Conservation (phyloP, 352 stramenopile genomes). For the Pythium brassicae region DNA sequence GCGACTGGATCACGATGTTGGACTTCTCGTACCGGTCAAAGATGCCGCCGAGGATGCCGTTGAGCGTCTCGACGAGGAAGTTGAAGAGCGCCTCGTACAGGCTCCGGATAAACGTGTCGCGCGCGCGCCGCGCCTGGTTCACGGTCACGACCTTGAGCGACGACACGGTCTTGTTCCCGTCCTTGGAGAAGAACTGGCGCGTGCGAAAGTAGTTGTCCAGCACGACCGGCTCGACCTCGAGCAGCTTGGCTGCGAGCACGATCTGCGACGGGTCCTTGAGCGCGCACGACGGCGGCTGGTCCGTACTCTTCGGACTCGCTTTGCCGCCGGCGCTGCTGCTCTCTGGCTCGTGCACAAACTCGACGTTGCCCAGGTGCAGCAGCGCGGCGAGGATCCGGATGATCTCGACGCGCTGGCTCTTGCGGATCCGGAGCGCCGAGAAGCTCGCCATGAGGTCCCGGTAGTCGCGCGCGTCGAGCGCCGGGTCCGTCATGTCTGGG, state of each 20-base stretch:
- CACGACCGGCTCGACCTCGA: slow-evolving; percentile 76
- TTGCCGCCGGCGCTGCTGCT: slow-evolving; percentile 1
- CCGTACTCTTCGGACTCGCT: slow-evolving; percentile 19
- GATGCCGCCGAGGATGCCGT: slow-evolving; percentile 74
- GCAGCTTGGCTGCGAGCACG: slow-evolving; percentile 53
- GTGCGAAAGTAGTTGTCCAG: slow-evolving; percentile 86
- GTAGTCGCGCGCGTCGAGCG: slow-evolving; percentile 67
- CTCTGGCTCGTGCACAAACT: slow-evolving; percentile 62
- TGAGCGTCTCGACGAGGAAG: slow-evolving; percentile 77
- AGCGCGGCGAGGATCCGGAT: slow-evolving; percentile 69
- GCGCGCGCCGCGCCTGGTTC: slow-evolving; percentile 57
- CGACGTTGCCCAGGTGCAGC: slow-evolving; percentile 76
- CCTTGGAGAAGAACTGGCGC: slow-evolving; percentile 74
- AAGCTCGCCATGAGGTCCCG: slow-evolving; percentile 80
- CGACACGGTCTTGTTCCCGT: slow-evolving; percentile 68
- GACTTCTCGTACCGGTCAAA: slow-evolving; percentile 83
- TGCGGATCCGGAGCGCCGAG: slow-evolving; percentile 69
- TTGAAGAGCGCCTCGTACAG: slow-evolving; percentile 77
- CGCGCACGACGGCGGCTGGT: slow-evolving; percentile 45
- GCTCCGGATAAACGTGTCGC: slow-evolving; percentile 76
- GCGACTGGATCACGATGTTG: slow-evolving; percentile 76
- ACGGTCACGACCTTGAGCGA: slow-evolving; percentile 82
- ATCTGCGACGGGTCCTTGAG: slow-evolving; percentile 69
- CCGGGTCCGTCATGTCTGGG: slow-evolving; percentile 32
- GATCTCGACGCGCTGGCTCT: slow-evolving; percentile 78